These are phyloP conservation scores for Alternaria viburni DNA, from an alignment of 2,329 filamentous ascomycete genomes.

Conservation along the genomic window DNA sequence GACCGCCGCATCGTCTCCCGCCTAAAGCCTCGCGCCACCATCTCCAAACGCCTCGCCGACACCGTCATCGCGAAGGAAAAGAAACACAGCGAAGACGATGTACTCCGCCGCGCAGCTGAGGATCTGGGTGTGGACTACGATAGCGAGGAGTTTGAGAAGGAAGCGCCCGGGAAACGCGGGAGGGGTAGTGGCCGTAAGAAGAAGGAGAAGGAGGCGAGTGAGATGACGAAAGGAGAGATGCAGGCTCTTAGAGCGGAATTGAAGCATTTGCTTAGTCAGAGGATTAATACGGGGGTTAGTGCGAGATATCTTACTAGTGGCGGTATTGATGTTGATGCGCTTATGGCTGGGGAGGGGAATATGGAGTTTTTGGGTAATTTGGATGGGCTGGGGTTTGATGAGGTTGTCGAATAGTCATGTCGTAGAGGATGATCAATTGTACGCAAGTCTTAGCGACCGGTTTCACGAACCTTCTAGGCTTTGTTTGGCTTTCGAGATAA, in stretches of 20 bases:
- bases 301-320: conserved; percentile 85
- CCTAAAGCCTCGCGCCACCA: conserved; percentile 75
- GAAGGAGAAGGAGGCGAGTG: conserved; percentile 74
- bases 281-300: conserved; percentile 87
- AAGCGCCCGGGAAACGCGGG: conserved; percentile 62
- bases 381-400: conserved; percentile 53
- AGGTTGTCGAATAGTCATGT: conserved; percentile 3
- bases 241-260: conserved; percentile 73
- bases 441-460: background rate
- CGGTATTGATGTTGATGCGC: conserved; percentile 77
- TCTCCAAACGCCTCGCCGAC: conserved; percentile 90
- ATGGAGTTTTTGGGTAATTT: conserved; percentile 70
- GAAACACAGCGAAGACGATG: conserved; percentile 80
- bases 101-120: conserved; percentile 83
- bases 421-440: background rate
- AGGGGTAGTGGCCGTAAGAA: conserved; percentile 75
- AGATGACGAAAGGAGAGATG: conserved; percentile 75
- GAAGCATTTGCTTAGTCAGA: conserved; percentile 70
- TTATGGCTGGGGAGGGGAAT: conserved; percentile 66
- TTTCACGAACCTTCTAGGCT: background rate
- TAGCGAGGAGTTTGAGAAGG: conserved; percentile 75
- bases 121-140: conserved; percentile 95
- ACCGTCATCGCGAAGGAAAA: conserved; percentile 85
- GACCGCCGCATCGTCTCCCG: conserved; percentile 79
- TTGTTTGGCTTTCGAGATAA: background rate